Evolutionary conservation across 2,329 filamentous ascomycete genomes (phyloP).

Genomic region (Aspergillus amoenus): DNA sequence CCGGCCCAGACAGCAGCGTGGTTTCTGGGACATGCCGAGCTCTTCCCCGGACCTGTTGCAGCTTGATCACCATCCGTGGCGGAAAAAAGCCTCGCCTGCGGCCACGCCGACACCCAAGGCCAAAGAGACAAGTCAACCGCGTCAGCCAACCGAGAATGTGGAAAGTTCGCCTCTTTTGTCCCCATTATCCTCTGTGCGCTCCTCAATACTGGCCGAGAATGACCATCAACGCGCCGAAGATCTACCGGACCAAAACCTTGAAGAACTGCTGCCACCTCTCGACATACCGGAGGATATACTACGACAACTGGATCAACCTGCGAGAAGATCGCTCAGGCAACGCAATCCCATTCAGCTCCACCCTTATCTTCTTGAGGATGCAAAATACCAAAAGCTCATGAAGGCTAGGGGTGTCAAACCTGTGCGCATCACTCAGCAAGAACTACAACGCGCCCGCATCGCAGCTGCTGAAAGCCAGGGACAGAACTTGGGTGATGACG

Average conservation of each 20-base stretch:
- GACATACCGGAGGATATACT: conserved; percentile 31
- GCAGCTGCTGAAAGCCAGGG: conserved; percentile 31
- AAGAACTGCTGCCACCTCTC: conserved; percentile 20
- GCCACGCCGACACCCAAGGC: conserved; percentile 1
- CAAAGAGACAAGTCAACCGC: conserved; percentile 1
- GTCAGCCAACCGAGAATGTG: conserved; percentile 16
- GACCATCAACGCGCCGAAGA: background rate
- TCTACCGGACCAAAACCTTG: conserved; percentile 5
- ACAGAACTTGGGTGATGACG: conserved; percentile 33
- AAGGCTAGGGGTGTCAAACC: conserved; percentile 45
- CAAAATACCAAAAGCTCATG: conserved; percentile 43
- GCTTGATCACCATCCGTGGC: conserved; percentile 25
- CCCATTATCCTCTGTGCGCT: conserved; percentile 31
- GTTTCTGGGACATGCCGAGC: conserved; percentile 28
- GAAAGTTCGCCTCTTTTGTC: conserved; percentile 39
- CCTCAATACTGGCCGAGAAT: conserved; percentile 13
- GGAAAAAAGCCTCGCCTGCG: conserved; percentile 8
- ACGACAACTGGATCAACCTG: conserved; percentile 25
- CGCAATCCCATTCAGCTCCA: conserved; percentile 51
- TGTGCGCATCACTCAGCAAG: conserved; percentile 32
- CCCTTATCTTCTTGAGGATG: conserved; percentile 48
- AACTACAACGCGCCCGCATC: conserved; percentile 11
- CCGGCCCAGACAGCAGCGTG: conserved; percentile 12
- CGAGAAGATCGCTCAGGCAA: conserved; percentile 40
- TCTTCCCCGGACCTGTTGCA: conserved; percentile 42